Percentiles rank a stretch among this genome's conserved stretches.
phyloP scores from a whole-genome alignment of 345 rosid species.

The Bruguiera gymnorhiza region DNA sequence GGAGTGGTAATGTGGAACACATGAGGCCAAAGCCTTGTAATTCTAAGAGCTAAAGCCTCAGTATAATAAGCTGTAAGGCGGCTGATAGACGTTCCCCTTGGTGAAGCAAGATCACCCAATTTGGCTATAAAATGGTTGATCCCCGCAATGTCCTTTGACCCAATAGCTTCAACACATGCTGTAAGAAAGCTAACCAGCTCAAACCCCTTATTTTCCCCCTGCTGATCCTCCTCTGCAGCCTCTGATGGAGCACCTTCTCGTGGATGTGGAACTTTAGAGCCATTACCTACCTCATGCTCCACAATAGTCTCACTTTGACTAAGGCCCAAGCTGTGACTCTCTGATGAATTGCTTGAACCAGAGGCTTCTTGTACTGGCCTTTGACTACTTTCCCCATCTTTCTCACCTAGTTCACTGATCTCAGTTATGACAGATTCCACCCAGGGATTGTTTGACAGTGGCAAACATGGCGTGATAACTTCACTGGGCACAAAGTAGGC shows the following conservation, averaged over 20 bases:
- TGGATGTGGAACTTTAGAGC: constrained; percentile 49
- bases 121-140: constrained; percentile 64
- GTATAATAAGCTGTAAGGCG: constrained; percentile 73
- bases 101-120: constrained; percentile 82
- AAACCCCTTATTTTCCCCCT: constrained; percentile 52
- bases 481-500: constrained; percentile 69
- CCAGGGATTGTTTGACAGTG: constrained; percentile 69
- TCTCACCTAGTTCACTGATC: constrained; percentile 67
- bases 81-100: constrained; percentile 62
- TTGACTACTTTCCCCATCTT: constrained; percentile 56
- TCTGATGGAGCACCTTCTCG: constrained; percentile 34
- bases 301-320: constrained; percentile 41
- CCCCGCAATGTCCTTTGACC: constrained; percentile 54
- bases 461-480: constrained; percentile 63
- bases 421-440: constrained; percentile 64
- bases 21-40: constrained; percentile 85
- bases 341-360: constrained; percentile 79
- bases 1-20: constrained; percentile 74
- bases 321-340: constrained; percentile 56
- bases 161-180: constrained; percentile 82
- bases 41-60: constrained; percentile 81
- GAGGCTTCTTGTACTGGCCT: constrained; percentile 65
- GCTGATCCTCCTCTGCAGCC: constrained; percentile 44
- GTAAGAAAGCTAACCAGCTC: constrained; percentile 75
- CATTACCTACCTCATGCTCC: constrained; percentile 53